phyloP scores from a whole-genome alignment of 371 early-diverging fungal species.

The Circinella minor region DNA sequence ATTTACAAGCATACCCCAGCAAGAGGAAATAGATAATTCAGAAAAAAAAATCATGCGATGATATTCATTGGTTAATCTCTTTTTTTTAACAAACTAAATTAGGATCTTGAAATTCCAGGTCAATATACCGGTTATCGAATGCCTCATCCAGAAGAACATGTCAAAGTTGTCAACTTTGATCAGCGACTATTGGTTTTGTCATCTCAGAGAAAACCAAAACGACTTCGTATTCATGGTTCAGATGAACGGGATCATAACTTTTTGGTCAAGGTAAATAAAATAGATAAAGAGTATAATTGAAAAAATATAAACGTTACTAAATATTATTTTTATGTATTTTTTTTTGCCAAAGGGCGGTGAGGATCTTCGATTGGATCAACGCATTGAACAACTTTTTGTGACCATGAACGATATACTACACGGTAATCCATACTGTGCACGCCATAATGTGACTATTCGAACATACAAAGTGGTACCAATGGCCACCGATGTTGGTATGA shows the following conservation, averaged over 20 bases:
- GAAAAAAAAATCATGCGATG: not conserved
- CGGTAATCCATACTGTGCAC: slow-evolving; percentile 56
- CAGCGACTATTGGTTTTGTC: slow-evolving; percentile 66
- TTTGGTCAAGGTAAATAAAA: slow-evolving; percentile 64
- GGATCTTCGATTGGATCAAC: slow-evolving; percentile 80
- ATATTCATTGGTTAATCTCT: no score
- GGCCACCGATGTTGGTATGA: slow-evolving; percentile 65
- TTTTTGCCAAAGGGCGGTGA: slow-evolving; percentile 69
- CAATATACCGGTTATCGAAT: slow-evolving; percentile 63
- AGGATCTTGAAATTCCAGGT: slow-evolving; percentile 76
- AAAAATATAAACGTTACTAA: not conserved
- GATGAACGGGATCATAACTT: slow-evolving; percentile 74
- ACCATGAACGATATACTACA: slow-evolving; percentile 76
- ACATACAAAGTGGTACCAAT: slow-evolving; percentile 78
- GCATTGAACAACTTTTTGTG: slow-evolving; percentile 76
- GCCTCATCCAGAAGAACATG: slow-evolving; percentile 56
- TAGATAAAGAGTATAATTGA: not conserved
- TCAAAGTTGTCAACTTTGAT: slow-evolving; percentile 67
- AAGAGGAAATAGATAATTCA: not conserved
- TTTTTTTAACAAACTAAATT: not conserved
- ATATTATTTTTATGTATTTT: not conserved
- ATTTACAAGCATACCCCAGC: slow-evolving; percentile 12
- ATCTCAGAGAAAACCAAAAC: slow-evolving; percentile 77
- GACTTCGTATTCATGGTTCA: slow-evolving; percentile 69
- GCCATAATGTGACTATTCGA: slow-evolving; percentile 46